Percentiles rank a stretch among this genome's conserved stretches.
phyloP scores from a whole-genome alignment of 176 grass and related monocot species.

The Phyllostachys edulis region DNA sequence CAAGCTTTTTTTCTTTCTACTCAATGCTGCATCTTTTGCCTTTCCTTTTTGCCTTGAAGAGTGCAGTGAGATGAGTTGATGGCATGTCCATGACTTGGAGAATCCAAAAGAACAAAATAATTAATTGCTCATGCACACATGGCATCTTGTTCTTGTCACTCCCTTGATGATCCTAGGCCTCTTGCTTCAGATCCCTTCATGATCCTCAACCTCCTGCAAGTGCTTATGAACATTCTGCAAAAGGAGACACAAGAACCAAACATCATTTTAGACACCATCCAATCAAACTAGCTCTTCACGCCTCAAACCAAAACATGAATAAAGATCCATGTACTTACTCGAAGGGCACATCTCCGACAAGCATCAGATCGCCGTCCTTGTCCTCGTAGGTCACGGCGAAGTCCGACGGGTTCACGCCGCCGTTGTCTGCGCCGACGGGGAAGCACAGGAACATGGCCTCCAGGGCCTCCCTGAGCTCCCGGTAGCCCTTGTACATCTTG shows the following conservation, averaged over 20 bases:
- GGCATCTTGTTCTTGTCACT: not conserved
- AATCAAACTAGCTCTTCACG: not conserved
- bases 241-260: not conserved
- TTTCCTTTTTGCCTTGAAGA: not conserved
- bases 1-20: not conserved
- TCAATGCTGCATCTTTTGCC: not conserved
- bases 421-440: slow-evolving; percentile 30
- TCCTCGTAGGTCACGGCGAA: slow-evolving; percentile 77
- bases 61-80: not conserved
- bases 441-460: slow-evolving; percentile 83
- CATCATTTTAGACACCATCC: slow-evolving; percentile 16
- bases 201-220: slow-evolving; percentile 94
- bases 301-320: not conserved
- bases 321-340: slow-evolving; percentile 47
- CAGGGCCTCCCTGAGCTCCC: slow-evolving; percentile 78
- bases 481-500: slow-evolving; percentile 72
- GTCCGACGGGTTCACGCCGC: slow-evolving; percentile 41
- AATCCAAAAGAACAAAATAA: slow-evolving; percentile 51
- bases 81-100: slow-evolving; percentile 34
- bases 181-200: slow-evolving; percentile 87
- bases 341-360: slow-evolving; percentile 86
- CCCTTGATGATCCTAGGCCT: slow-evolving; percentile 49
- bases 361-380: slow-evolving; percentile 87
- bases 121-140: slow-evolving; percentile 48
- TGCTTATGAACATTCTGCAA: slow-evolving; percentile 79